Percentiles rank a stretch among this genome's conserved stretches.
These are phyloP conservation scores for Penicillium waksmanii DNA, from an alignment of 495 filamentous ascomycete genomes.

Conservation along the genomic window DNA sequence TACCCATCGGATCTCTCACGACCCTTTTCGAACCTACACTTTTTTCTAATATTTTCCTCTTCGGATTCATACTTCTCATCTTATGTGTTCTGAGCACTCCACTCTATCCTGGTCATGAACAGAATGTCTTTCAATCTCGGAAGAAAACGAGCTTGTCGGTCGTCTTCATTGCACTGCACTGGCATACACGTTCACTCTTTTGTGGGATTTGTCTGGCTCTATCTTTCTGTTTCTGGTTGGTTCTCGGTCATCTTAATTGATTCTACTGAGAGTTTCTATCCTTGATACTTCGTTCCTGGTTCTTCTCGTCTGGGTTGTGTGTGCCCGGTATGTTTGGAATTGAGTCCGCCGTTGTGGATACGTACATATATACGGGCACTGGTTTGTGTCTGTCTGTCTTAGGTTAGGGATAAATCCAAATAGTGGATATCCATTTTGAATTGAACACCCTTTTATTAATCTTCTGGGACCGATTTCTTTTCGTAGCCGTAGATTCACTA, in stretches of 20 bases:
- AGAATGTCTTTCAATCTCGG: conserved; percentile 4
- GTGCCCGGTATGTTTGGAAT: conserved; percentile 3
- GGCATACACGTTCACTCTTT: conserved; percentile 12
- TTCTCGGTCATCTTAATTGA: conserved; percentile 44
- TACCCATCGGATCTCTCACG: conserved; percentile 1
- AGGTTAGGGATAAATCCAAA: background rate
- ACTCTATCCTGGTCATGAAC: conserved; percentile 13
- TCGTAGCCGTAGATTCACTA: background rate
- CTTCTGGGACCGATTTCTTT: background rate
- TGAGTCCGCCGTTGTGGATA: background rate
- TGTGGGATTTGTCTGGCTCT: conserved; percentile 5
- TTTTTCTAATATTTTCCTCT: conserved; percentile 12
- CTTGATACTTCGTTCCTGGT: background rate
- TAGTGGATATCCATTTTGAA: background rate
- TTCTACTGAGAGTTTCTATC: conserved; percentile 32
- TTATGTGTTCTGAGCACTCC: conserved; percentile 2
- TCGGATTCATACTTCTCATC: conserved; percentile 1
- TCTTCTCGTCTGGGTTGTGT: conserved; percentile 6
- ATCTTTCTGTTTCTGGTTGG: conserved; percentile 12
- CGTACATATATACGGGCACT: background rate
- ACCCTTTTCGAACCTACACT: background rate
- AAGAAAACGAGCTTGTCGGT: conserved; percentile 24
- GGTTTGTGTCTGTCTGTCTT: background rate
- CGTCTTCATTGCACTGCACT: conserved; percentile 44
- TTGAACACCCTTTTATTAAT: background rate